phyloP scores from a whole-genome alignment of 1,284 basidiomycete species.

The Cryptococcus sp. region DNA sequence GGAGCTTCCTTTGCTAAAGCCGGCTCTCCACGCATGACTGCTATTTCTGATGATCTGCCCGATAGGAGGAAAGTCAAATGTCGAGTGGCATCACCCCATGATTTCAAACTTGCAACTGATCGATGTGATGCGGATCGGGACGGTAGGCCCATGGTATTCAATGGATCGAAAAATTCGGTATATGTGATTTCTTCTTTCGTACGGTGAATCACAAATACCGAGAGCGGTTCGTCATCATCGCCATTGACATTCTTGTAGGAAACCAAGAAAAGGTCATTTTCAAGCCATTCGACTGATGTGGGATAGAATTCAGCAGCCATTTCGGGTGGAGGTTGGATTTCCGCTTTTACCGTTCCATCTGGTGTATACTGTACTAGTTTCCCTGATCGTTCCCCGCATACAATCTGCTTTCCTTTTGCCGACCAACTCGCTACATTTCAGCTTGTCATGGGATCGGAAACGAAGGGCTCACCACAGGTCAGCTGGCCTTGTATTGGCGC shows the following conservation, averaged over 20 bases:
- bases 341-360: constrained; percentile 51
- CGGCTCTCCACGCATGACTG: constrained; percentile 32
- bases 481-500: constrained; percentile 31
- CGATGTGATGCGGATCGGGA: constrained; percentile 38
- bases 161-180: constrained; percentile 47
- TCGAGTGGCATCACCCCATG: constrained; percentile 43
- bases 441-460: constrained; percentile 8
- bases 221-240: constrained; percentile 43
- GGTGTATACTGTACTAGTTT: constrained; percentile 52
- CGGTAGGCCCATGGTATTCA: constrained; percentile 43
- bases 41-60: constrained; percentile 48
- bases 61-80: constrained; percentile 50
- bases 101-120: constrained; percentile 43
- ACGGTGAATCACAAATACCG: constrained; percentile 43
- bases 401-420: constrained; percentile 56
- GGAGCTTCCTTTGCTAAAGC: constrained; percentile 22
- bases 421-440: constrained; percentile 51
- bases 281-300: constrained; percentile 52
- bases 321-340: constrained; percentile 45
- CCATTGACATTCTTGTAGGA: constrained; percentile 47
- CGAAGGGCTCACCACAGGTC: constrained; percentile 27
- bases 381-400: constrained; percentile 49
- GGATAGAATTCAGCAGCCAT: constrained; percentile 30
- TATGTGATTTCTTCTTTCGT: constrained; percentile 34
- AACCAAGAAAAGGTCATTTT: constrained; percentile 54